Base-by-base conservation (phyloP, 495 filamentous ascomycete genomes). In the Penicillium maclennaniae region DNA sequence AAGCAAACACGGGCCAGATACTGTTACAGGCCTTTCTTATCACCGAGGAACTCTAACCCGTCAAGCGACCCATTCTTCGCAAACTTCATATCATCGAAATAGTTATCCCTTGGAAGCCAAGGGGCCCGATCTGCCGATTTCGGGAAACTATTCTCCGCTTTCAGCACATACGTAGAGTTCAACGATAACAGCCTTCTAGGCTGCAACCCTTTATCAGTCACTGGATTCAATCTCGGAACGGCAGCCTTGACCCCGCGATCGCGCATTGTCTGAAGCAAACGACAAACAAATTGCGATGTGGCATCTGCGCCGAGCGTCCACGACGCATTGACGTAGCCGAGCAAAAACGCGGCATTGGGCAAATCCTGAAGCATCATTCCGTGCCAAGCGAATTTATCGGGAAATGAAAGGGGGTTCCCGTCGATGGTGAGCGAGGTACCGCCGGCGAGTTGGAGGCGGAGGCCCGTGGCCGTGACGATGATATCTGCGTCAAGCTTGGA, bases 401-500 rank as follows among this genome's bases (percentile, higher is more conserved):
- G 17, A 9, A 62, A 8, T 20, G 63, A 48, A 25, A 69, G 7
- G 5, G 51, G 42, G 1, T 55, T 38, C 8, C 60, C 59, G 53
- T 77, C 65, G 14, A 75, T 49, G 19, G 41, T 45, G 4, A 73
- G 48, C 0, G 37, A 31, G 7, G 66, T 54, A 0, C 68, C 65
- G n/a, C 69, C 70, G 15, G 34, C 58, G 1, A 72, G 21, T 43
- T 60, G 55, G 40, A 74, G 46, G 27, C 68, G 62, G 26, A 69
- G 55, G 0, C 85, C 86, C 0, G 86, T 89, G 0, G 86, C 85
- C 1, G 83, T 84, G 55, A 87, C 69, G 60, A 88, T 84, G 59
- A 83, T 79, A 61, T 88, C 84, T 0, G 81, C 77, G 3, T 79
- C 64, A 7, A 88, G 49, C 0, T 54, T 62, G 47, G 74, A 65